Conservation (phyloP, 495 filamentous ascomycete genomes). For the Podospora pseudocomata region DNA sequence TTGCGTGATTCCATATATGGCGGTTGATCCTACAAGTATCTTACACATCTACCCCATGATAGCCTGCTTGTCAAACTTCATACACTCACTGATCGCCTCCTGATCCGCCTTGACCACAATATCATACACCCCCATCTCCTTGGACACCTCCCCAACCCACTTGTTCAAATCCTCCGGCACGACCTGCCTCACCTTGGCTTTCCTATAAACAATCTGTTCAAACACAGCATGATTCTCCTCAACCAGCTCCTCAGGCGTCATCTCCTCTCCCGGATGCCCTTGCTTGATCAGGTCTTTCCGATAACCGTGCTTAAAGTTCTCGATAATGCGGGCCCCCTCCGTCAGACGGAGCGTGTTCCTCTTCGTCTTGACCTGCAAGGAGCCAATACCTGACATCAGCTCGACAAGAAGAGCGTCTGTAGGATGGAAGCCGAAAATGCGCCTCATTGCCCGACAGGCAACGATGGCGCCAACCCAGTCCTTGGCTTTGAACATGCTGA, state of each 20-base stretch:
- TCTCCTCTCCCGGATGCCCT: constrained; percentile 23
- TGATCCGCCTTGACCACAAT: constrained; percentile 25
- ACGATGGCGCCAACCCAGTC: constrained; percentile 56
- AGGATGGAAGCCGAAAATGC: constrained; percentile 51
- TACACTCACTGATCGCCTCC: constrained; percentile 21
- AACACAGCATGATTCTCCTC: constrained; percentile 28
- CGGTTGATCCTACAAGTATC: background rate
- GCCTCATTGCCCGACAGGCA: constrained; percentile 53
- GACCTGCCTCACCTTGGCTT: constrained; percentile 34
- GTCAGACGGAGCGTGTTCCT: constrained; percentile 34
- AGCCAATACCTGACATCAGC: constrained; percentile 36
- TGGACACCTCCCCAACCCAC: constrained; percentile 43
- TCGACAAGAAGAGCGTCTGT: constrained; percentile 41
- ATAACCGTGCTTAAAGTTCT: constrained; percentile 25
- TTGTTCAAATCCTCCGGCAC: constrained; percentile 37
- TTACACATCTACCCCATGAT: background rate
- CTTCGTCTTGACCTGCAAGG: constrained; percentile 35
- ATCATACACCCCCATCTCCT: constrained; percentile 54
- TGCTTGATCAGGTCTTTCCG: constrained; percentile 16
- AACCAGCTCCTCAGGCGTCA: constrained; percentile 25
- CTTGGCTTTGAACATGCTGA: constrained; percentile 43
- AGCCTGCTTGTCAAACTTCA: constrained; percentile 18
- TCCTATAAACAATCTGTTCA: constrained; percentile 40
- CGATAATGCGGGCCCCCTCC: constrained; percentile 32
- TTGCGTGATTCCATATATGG: too few relatives aligned